These are phyloP conservation scores for Lunasporangiospora selenospora DNA, from an alignment of 192 early-diverging fungal genomes.

Conservation along the genomic window DNA sequence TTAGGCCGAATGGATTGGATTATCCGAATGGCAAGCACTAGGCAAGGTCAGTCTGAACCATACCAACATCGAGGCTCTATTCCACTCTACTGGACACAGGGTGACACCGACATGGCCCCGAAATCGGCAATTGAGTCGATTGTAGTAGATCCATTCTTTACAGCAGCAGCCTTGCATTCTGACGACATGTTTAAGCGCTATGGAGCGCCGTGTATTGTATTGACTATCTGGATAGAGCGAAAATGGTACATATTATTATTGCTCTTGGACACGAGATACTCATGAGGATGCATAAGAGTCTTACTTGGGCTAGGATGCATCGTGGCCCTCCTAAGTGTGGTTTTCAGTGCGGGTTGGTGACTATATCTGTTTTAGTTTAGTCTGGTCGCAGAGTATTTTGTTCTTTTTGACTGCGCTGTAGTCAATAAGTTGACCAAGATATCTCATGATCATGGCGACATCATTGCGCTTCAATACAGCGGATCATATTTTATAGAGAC, in stretches of 20 bases:
- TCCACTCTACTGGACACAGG: conserved; percentile 96
- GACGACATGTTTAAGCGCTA: conserved; percentile 93
- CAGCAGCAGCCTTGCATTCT: conserved; percentile 92
- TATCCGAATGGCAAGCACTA: too few species aligned
- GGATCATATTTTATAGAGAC: too few species aligned
- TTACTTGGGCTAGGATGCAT: too few species aligned
- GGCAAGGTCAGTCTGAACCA: conserved; percentile 72
- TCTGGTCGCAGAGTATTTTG: conserved; percentile 70
- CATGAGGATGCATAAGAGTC: too few species aligned
- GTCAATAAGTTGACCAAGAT: too few species aligned
- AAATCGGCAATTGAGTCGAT: conserved; percentile 95
- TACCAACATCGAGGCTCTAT: conserved; percentile 98
- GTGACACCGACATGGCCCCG: conserved; percentile 89
- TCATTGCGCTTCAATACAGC: too few species aligned
- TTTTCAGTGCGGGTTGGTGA: background rate
- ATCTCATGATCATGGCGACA: too few species aligned
- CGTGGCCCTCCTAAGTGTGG: too few species aligned
- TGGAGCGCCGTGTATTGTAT: conserved; percentile 86
- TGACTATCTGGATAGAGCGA: too few species aligned
- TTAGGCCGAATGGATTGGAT: too few species aligned
- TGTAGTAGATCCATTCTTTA: conserved; percentile 91
- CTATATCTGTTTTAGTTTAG: conserved; percentile 84
- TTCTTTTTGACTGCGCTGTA: conserved; percentile 94
- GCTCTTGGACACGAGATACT: too few species aligned
- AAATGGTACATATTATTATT: too few species aligned